Conservation (phyloP, 805 yeast genomes). For the Zygotorulaspora chibaensis region DNA sequence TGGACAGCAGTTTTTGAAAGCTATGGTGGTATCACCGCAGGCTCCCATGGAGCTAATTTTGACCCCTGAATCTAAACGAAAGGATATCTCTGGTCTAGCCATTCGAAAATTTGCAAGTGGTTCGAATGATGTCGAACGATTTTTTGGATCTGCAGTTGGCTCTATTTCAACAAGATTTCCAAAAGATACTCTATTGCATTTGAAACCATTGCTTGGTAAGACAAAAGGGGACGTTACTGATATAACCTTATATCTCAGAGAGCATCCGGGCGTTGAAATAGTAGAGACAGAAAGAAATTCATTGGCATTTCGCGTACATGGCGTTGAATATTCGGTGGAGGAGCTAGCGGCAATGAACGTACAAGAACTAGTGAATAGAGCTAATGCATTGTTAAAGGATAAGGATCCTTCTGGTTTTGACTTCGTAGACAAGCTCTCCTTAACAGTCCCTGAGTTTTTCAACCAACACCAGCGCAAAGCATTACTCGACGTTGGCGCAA, state of each 20-base stretch:
- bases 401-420: constrained; percentile 47
- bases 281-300: constrained; percentile 46
- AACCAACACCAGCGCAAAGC: constrained; percentile 64
- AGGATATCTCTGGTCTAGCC: constrained; percentile 77
- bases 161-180: constrained; percentile 74
- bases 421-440: constrained; percentile 57
- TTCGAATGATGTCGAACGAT: constrained; percentile 54
- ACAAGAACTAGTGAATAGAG: constrained; percentile 60
- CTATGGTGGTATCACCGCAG: constrained; percentile 86
- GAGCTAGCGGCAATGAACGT: constrained; percentile 83
- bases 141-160: constrained; percentile 72
- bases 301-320: constrained; percentile 51
- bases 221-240: constrained; percentile 42
- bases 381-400: constrained; percentile 53
- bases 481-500: constrained; percentile 62
- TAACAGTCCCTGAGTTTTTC: constrained; percentile 75
- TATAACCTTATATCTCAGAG: constrained; percentile 43
- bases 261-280: constrained; percentile 59
- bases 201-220: constrained; percentile 71
- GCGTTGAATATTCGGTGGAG: constrained; percentile 55
- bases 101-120: constrained; percentile 43
- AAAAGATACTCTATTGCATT: constrained; percentile 54
- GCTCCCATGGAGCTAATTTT: constrained; percentile 82
- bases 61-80: constrained; percentile 87
- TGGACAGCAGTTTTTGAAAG: constrained; percentile 84